Conservation (phyloP, 441 rosid species). For the Pelargonium myrrhifolium region DNA sequence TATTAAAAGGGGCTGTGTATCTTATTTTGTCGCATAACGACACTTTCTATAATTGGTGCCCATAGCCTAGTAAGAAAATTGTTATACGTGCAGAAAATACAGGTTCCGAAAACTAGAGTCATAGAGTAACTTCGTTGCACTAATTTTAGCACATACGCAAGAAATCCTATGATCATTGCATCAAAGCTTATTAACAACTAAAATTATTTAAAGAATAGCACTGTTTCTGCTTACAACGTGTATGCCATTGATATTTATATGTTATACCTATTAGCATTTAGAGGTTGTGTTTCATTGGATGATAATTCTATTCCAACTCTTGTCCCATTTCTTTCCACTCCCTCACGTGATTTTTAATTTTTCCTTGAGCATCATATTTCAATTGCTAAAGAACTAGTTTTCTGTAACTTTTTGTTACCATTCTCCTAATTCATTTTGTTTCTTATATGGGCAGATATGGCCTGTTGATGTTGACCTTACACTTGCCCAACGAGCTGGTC, state of each 20-base stretch:
- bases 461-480: conserved; percentile 70
- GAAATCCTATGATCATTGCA: neutral
- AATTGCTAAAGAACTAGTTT: neutral
- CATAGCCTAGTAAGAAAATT: neutral
- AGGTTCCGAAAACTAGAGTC: neutral
- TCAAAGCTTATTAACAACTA: neutral
- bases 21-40: neutral
- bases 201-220: neutral
- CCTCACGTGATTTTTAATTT: too few species aligned
- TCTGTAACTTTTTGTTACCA: neutral
- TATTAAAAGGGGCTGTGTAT: neutral
- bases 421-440: neutral
- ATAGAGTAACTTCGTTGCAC: neutral
- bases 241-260: neutral
- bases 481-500: conserved; percentile 72
- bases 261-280: neutral
- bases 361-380: too few species aligned
- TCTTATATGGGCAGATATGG: conserved; percentile 53
- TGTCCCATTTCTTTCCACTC: too few species aligned
- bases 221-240: too few species aligned
- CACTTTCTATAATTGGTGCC: neutral
- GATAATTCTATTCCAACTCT: too few species aligned
- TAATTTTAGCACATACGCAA: neutral
- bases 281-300: neutral
- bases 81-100: neutral